Percentiles rank a stretch among this genome's conserved stretches.
Evolutionary conservation across 2,329 filamentous ascomycete genomes (phyloP).

Genomic region (Phaeosphaeriaceae sp.): DNA sequence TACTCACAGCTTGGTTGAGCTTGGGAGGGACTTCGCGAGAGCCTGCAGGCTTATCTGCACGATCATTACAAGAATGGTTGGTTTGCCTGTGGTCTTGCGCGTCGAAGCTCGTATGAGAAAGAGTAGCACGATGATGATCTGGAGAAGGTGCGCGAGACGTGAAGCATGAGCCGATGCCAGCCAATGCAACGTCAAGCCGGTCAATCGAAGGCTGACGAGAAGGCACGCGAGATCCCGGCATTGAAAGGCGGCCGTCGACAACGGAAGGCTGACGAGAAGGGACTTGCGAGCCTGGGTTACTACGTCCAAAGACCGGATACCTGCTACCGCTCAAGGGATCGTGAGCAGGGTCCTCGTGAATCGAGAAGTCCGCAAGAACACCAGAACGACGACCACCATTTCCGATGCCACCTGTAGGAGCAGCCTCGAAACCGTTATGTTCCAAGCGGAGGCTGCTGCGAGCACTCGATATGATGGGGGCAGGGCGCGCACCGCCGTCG

Average conservation of each 20-base stretch:
- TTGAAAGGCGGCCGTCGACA: not conserved
- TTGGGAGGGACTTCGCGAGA: too few relatives aligned
- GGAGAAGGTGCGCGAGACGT: not conserved
- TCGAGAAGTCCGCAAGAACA: not conserved
- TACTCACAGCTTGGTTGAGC: not conserved
- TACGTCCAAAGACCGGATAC: too few relatives aligned
- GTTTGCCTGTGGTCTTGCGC: too few relatives aligned
- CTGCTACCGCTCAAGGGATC: not conserved
- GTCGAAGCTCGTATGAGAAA: too few relatives aligned
- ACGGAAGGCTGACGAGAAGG: not conserved
- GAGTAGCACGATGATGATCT: not conserved
- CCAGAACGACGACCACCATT: too few relatives aligned
- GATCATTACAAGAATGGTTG: too few relatives aligned
- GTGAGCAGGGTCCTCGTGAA: not conserved
- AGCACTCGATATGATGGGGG: not conserved
- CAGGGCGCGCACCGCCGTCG: not conserved
- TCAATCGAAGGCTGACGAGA: slow-evolving; percentile 3
- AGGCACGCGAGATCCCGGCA: slow-evolving; percentile 6
- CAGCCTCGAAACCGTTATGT: too few relatives aligned
- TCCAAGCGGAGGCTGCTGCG: not conserved
- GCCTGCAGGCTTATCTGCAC: too few relatives aligned
- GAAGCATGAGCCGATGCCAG: not conserved
- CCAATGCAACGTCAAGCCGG: not conserved
- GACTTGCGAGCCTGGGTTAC: not conserved
- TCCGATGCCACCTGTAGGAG: too few relatives aligned